These are phyloP conservation scores for Dryas octopetala DNA, from an alignment of 306 rosid species.

Conservation along the genomic window DNA sequence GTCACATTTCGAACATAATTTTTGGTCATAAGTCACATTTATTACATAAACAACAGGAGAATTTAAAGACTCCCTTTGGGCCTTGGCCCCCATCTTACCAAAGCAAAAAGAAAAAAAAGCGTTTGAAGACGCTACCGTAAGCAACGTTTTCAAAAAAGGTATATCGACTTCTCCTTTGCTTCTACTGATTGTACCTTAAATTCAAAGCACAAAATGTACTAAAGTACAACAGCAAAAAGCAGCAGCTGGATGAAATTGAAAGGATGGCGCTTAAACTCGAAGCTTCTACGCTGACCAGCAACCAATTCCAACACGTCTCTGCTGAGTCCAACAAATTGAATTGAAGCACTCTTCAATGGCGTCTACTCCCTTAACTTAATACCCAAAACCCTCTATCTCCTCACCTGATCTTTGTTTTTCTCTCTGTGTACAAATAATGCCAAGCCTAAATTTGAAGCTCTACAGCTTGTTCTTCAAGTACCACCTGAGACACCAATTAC, in stretches of 20 bases:
- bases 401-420: neutral
- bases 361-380: neutral
- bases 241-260: neutral
- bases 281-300: constrained; percentile 14
- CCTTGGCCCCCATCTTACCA: no score
- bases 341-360: neutral
- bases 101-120: no score
- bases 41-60: no score
- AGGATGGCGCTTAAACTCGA: neutral
- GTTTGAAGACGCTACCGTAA: no score
- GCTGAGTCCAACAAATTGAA: neutral
- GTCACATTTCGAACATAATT: no score
- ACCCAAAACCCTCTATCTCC: neutral
- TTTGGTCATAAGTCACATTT: no score
- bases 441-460: constrained; percentile 71
- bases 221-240: neutral
- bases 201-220: no score
- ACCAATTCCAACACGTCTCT: constrained; percentile 14
- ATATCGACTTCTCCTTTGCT: no score
- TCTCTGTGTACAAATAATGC: constrained; percentile 42
- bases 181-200: no score
- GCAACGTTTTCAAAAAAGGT: no score
- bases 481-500: constrained; percentile 67
- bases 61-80: no score
- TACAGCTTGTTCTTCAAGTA: constrained; percentile 90